These are phyloP conservation scores for Citrus hindsii DNA, from an alignment of 345 rosid genomes.

Conservation along the genomic window DNA sequence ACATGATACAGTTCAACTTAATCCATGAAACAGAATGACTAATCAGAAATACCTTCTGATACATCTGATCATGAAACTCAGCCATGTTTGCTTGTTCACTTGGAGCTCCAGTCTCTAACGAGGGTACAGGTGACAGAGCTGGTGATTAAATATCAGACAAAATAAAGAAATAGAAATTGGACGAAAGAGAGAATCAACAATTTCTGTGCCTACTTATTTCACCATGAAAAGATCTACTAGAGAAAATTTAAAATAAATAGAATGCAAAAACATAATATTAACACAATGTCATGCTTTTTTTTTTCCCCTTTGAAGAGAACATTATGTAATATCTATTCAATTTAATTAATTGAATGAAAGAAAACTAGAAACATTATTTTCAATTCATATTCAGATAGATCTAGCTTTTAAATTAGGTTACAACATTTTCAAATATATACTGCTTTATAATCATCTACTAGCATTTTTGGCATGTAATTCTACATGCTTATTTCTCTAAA, in stretches of 20 bases:
- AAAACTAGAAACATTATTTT: too few species aligned
- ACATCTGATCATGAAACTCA: constrained; percentile 6
- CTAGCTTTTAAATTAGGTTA: background rate
- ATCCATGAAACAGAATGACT: background rate
- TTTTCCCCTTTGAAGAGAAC: too few species aligned
- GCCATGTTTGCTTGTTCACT: constrained; percentile 7
- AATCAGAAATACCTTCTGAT: constrained; percentile 3
- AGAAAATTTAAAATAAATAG: background rate
- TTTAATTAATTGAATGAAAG: too few species aligned
- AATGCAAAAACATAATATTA: background rate
- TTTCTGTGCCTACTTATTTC: background rate
- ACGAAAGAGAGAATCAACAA: background rate
- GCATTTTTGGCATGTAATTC: background rate
- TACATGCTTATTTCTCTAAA: background rate
- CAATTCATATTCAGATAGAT: background rate
- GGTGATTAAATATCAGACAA: background rate
- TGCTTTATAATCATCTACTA: background rate
- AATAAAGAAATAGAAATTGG: background rate
- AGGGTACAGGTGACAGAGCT: background rate
- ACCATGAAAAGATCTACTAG: background rate
- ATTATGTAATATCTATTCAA: too few species aligned
- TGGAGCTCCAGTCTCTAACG: background rate
- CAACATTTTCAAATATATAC: too few species aligned
- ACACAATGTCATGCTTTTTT: too few species aligned
- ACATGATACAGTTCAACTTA: background rate